These are phyloP conservation scores for Euphorbia peplus DNA, from an alignment of 345 rosid species.

Conservation along the genomic window DNA sequence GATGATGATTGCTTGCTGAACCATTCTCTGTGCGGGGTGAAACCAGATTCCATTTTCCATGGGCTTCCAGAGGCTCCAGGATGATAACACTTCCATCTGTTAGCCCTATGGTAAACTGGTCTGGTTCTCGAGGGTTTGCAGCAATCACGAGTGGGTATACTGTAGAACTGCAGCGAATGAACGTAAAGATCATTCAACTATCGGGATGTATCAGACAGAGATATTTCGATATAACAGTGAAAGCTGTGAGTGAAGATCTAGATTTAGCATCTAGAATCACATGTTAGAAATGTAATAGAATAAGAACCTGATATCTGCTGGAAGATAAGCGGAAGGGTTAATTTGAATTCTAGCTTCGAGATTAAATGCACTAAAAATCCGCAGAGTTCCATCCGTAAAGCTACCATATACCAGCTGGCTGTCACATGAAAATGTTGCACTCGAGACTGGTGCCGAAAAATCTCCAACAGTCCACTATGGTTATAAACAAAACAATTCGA, in stretches of 20 bases:
- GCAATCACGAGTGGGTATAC: constrained; percentile 53
- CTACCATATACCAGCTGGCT: constrained; percentile 53
- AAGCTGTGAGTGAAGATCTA: not conserved
- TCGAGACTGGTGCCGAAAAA: constrained; percentile 43
- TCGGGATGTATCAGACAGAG: not conserved
- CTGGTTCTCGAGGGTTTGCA: constrained; percentile 69
- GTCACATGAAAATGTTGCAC: constrained; percentile 60
- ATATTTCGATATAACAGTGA: not conserved
- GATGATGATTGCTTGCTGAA: constrained; percentile 12
- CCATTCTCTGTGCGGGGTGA: constrained; percentile 41
- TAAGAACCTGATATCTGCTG: constrained; percentile 13
- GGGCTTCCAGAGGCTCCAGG: constrained; percentile 57
- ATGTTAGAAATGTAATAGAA: not conserved
- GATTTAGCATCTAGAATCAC: not conserved
- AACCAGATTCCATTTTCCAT: constrained; percentile 51
- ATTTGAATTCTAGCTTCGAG: constrained; percentile 27
- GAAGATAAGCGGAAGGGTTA: constrained; percentile 19
- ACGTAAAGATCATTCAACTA: not conserved
- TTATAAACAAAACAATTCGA: not conserved
- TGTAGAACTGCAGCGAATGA: constrained; percentile 14
- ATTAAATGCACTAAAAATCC: constrained; percentile 46
- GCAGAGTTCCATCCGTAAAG: constrained; percentile 51
- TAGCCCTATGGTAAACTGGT: constrained; percentile 63
- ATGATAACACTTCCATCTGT: constrained; percentile 62
- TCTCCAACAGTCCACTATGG: constrained; percentile 62